Percentiles rank a stretch among this genome's conserved stretches.
phyloP scores from a whole-genome alignment of 768 basidiomycete species.

The Tulasnella calospora region DNA sequence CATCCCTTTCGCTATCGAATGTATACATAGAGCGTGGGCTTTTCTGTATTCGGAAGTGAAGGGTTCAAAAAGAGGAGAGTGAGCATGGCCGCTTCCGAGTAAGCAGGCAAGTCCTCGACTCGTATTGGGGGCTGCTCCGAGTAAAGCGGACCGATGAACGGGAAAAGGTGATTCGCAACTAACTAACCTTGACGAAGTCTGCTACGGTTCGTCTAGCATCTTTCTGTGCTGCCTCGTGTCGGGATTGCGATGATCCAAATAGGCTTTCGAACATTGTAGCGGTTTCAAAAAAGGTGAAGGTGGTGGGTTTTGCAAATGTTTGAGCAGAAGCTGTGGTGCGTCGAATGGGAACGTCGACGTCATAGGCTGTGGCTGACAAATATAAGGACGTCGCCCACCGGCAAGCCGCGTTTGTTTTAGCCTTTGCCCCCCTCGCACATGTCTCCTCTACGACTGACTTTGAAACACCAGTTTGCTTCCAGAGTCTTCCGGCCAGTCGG shows the following conservation, averaged over 20 bases:
- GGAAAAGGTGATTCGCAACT: not conserved
- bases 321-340: not conserved
- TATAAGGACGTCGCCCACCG: not conserved
- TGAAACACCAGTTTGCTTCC: not conserved
- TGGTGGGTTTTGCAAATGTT: not conserved
- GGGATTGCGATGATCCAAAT: not conserved
- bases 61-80: not conserved
- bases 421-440: not conserved
- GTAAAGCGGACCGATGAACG: not conserved
- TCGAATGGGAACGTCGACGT: not conserved
- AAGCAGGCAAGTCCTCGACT: not conserved
- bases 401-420: not conserved
- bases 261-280: slow-evolving; percentile 1
- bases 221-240: not conserved
- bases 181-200: slow-evolving; percentile 14
- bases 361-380: not conserved
- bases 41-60: slow-evolving; percentile 26
- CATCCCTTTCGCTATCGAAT: slow-evolving; percentile 58
- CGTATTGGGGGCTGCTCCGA: not conserved
- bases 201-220: slow-evolving; percentile 7
- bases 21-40: slow-evolving; percentile 41
- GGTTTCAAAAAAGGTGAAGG: not conserved
- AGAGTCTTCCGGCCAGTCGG: not conserved
- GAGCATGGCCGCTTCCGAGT: not conserved
- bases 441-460: not conserved